Evolutionary conservation across 441 rosid species (phyloP).

Genomic region (Populus hybrid): DNA sequence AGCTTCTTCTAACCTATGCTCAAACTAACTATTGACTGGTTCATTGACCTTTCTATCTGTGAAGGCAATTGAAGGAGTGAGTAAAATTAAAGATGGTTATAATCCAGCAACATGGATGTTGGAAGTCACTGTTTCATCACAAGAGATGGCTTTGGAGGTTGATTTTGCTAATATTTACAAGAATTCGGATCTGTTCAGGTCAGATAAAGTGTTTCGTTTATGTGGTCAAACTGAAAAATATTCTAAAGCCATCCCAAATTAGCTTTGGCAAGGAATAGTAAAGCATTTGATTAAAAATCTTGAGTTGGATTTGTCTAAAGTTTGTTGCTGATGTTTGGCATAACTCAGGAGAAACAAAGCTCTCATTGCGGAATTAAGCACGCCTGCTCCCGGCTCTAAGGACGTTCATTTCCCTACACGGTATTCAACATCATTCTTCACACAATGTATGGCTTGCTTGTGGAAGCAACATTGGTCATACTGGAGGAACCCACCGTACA

Average conservation of each 20-base stretch:
- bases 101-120: constrained; percentile 96
- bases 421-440: constrained; percentile 55
- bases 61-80: constrained; percentile 57
- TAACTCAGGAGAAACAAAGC: constrained; percentile 66
- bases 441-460: constrained; percentile 66
- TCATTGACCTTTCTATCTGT: background rate
- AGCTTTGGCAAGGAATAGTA: too few species aligned
- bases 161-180: constrained; percentile 65
- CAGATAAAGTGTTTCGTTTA: background rate
- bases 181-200: constrained; percentile 67
- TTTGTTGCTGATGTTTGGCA: background rate
- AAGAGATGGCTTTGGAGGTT: constrained; percentile 54
- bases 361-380: constrained; percentile 50
- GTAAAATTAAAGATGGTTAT: constrained; percentile 67
- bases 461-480: constrained; percentile 91
- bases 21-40: background rate
- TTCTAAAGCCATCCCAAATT: background rate
- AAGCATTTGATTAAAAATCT: background rate
- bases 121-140: constrained; percentile 55
- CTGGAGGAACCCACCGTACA: constrained; percentile 80
- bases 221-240: background rate
- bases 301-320: background rate
- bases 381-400: constrained; percentile 51
- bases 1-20: background rate
- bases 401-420: constrained; percentile 60